phyloP scores from a whole-genome alignment of 306 rosid species.

The Crataegus laevigata region DNA sequence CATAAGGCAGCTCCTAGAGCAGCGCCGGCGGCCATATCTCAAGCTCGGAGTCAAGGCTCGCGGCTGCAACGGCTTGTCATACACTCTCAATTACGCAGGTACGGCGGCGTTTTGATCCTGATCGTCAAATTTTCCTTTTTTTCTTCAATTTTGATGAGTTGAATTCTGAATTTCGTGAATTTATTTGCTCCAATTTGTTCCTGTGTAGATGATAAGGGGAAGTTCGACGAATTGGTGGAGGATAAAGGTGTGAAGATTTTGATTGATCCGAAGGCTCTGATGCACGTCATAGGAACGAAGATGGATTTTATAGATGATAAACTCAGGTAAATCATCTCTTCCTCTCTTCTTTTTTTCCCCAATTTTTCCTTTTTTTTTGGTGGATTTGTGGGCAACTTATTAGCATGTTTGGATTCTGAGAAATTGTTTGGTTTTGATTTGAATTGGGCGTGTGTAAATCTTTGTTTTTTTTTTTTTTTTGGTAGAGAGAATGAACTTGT shows the following conservation, averaged over 20 bases:
- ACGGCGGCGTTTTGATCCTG: not conserved
- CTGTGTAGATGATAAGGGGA: slow-evolving; percentile 80
- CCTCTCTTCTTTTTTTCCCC: not conserved
- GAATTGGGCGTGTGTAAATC: not conserved
- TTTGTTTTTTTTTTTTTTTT: not conserved
- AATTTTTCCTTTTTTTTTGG: not conserved
- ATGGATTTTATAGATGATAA: slow-evolving; percentile 97
- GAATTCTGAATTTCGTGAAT: not conserved
- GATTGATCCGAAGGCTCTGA: slow-evolving; percentile 92
- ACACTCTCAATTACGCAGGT: slow-evolving; percentile 91
- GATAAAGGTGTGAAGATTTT: slow-evolving; percentile 87
- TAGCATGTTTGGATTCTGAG: not conserved
- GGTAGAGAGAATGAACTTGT: not conserved
- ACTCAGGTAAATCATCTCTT: slow-evolving; percentile 44
- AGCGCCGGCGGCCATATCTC: slow-evolving; percentile 69
- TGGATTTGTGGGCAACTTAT: not conserved
- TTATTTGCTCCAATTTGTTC: not conserved
- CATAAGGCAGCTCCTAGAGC: slow-evolving; percentile 50
- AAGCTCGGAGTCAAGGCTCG: slow-evolving; percentile 94
- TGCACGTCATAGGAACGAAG: slow-evolving; percentile 95
- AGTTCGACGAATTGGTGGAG: slow-evolving; percentile 83
- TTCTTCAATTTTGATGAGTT: not conserved
- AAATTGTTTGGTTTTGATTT: not conserved
- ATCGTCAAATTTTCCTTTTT: not conserved
- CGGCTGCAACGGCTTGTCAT: slow-evolving; percentile 86